Base-by-base conservation (phyloP, 2,329 filamentous ascomycete species). In the Phoma herbarum region DNA sequence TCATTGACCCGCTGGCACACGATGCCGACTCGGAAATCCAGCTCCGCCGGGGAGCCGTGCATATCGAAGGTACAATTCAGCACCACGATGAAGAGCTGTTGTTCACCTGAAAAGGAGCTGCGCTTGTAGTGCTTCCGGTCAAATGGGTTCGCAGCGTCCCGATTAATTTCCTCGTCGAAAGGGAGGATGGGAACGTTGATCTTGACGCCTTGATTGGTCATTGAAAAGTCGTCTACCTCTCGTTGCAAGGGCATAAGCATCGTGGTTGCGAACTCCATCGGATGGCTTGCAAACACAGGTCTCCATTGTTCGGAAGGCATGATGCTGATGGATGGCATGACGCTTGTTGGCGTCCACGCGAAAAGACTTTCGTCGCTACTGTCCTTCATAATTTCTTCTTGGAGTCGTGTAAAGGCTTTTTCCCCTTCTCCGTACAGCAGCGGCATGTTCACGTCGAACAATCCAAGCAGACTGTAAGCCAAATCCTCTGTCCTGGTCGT, bases 361-460 rank as follows among this genome's bases (percentile, higher is more conserved):
- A 44, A 35, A 0, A 52, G 26, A 6, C 18, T 52, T 7, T 52
- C 26, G 2, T 44, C 48, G 18, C 12, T 44, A 5, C 26, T 52
- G 18, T 52, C 26, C 7, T 33, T 52, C 48, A 52, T 43, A 3
- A 52, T 52, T 20, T 43, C 37, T 8, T 52, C 26, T 16, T 52
- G 48, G 1, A 52, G 28, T 7, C 37, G 18, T 1, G 10, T 5
- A 9, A 52, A 44, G 12, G 39, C 48, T 12, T 52, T 44, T 0
- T 14, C 11, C 3, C 48, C 28, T 26, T 52, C 37, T n/a, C 37
- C 48, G 10, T 52, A 52, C 2, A 43, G 11, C 2, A 52, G 28
- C 12, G 28, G 18, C 28, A 43, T 51, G 9, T 26, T 43, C 7
- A 51, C 18, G 16, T 50, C 35, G 25, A 50, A 50, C 6, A 50